Evolutionary conservation across 306 rosid genomes (phyloP).

Genomic region (Medicago ruthenica): DNA sequence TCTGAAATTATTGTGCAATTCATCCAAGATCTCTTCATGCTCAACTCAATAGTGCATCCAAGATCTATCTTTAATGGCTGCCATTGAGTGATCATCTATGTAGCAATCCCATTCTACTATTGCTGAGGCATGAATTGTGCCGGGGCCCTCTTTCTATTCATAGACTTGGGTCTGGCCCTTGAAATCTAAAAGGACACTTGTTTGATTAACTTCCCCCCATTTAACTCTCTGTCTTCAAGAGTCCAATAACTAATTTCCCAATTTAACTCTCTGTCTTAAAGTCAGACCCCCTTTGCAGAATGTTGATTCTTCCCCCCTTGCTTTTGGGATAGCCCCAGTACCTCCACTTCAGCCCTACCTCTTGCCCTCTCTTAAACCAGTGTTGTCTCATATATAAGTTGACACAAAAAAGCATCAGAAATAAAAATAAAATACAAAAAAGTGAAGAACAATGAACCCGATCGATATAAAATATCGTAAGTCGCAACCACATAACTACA

Average conservation of each 20-base stretch:
- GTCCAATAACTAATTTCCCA: not conserved
- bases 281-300: not conserved
- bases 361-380: not conserved
- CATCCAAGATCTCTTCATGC: not conserved
- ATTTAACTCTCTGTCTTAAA: not conserved
- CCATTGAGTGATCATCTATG: not conserved
- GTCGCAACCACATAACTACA: not conserved
- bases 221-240: too few species aligned
- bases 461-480: not conserved
- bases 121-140: not conserved
- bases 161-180: not conserved
- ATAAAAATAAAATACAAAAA: not conserved
- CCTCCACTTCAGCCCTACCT: not conserved
- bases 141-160: not conserved
- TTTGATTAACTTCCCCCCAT: not conserved
- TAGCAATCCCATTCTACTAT: not conserved
- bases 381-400: not conserved
- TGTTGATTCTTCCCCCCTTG: not conserved
- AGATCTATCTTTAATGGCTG: not conserved
- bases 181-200: not conserved
- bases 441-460: not conserved
- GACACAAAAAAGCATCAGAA: not conserved
- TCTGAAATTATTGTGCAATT: not conserved
- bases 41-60: not conserved
- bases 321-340: not conserved